phyloP scores from a whole-genome alignment of 352 stramenopile species.

The Plasmopara muralis region DNA sequence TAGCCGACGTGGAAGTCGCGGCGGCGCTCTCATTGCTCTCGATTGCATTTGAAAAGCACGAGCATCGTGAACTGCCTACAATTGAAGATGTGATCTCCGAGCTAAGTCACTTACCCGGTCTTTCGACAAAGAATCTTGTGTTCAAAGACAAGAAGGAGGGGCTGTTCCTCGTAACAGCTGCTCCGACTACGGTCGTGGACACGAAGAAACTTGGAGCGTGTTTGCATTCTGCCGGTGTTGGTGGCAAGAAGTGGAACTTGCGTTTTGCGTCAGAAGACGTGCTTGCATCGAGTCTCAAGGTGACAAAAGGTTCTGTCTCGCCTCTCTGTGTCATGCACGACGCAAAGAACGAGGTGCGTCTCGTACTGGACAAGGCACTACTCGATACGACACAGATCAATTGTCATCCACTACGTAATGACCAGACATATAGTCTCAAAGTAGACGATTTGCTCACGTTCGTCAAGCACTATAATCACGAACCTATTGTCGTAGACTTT shows the following conservation, averaged over 20 bases:
- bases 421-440: constrained; percentile 85
- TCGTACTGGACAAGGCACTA: constrained; percentile 92
- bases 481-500: constrained; percentile 90
- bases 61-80: constrained; percentile 60
- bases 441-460: constrained; percentile 79
- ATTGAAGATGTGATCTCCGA: constrained; percentile 63
- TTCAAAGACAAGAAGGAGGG: constrained; percentile 98
- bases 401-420: constrained; percentile 92
- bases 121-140: constrained; percentile 95
- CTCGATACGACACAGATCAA: constrained; percentile 68
- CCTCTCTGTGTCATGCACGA: constrained; percentile 91
- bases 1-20: constrained; percentile 53
- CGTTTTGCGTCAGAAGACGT: constrained; percentile 88
- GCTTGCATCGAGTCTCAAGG: constrained; percentile 76
- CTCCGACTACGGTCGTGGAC: constrained; percentile 81
- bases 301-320: constrained; percentile 91
- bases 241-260: constrained; percentile 89
- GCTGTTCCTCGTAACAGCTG: constrained; percentile 90
- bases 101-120: constrained; percentile 74
- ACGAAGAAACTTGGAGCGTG: constrained; percentile 88
- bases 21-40: constrained; percentile 56
- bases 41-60: constrained; percentile 41
- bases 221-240: constrained; percentile 51
- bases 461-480: constrained; percentile 79
- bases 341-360: constrained; percentile 59